Evolutionary conservation across 2,329 filamentous ascomycete genomes (phyloP), one percentile per base, ranked within the genome.

Genomic region (Trichoderma sp.): DNA sequence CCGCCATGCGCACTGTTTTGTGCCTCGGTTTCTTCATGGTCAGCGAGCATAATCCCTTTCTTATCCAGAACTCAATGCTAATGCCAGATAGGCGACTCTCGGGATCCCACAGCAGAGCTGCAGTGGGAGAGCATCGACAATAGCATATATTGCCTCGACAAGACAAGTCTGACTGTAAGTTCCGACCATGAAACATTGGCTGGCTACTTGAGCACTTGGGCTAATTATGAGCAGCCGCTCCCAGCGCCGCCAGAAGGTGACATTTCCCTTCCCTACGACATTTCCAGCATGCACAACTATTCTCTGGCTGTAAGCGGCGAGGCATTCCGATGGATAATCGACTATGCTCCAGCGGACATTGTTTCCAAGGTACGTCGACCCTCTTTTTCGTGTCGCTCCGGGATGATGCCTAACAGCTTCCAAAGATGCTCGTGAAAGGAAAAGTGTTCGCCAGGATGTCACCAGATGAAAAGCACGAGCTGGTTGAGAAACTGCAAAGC

Each of bases 381-480:
- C 1, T 3, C 10, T 9, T n/a, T 24, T n/a, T 26, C 9, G 14
- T 21, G 28, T n/a, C 3, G 10, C 6, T 48, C 17, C 21, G 9
- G 17, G 4, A 24, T 15, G 21, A 51, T 68, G 48, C 15, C 44
- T 14, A 75, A 95, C 82, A 94, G 3, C 2, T 28, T 3, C 28
- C 51, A 57, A 57, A 66, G 64, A 34, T 98, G 88, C 90, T 99
- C 63, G 89, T 97, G 43, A 86, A 86, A 62, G 93, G 94, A 28
- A 94, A 95, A 76, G 92, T 99, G 1, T 99, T 96, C 77, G 96
- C 95, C 4, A 90, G 95, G 71, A 99, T 99, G 95, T 98, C 94
- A 1, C 96, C 95, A 0, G 96, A 99, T 74, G 95, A 99, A 77
- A 99, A 99, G 76, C 93, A 97, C 74, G 96, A 99, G 76, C 82